Evolutionary conservation across 2,329 filamentous ascomycete genomes (phyloP), one percentile per base, ranked within the genome.

Genomic region (Annulohypoxylon truncatum): DNA sequence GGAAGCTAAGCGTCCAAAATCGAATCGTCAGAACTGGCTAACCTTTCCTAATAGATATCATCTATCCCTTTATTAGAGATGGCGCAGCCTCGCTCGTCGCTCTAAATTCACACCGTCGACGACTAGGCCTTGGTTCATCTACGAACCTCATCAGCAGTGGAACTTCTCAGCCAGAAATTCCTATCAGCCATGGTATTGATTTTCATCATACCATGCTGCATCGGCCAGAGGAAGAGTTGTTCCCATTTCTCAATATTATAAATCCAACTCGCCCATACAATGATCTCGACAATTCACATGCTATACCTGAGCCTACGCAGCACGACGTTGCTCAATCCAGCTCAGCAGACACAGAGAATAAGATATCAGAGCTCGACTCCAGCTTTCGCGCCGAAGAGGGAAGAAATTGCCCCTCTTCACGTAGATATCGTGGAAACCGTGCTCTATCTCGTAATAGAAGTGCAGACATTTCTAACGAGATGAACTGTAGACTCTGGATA

Each of bases 401-500:
- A 8, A 29, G 24, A 26, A 4, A 26, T 1, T 12, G n/a, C 15
- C 10, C 22, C 15, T 8, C 9, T 26, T 33, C 20, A n/a, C 22
- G 18, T 2, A 15, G 22, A 38, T 64, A 60, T 31, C 31, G 10
- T 13, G 55, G 55, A 38, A 55, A 60, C 4, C 50, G 7, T 13
- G 5, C 28, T 42, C 4, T 59, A 12, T 12, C 28, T 28, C 50
- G 33, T 2, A 51, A 46, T 22, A 38, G 15, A 26, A 22, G 47
- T 6, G 55, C 50, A 13, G 40, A 64, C 22, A 59, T 64, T 15
- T 50, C 61, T 2, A 35, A 55, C 15, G 42, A 51, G 1, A 18
- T 44, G 35, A 64, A 59, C 35, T 50, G 48, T 13, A 48, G 55
- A 18, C 42, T 64, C 20, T 60, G 61, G 61, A 64, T 64, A 28